Base-by-base conservation (phyloP, 257 asterid species). In the Nicotiana sylvestris region DNA sequence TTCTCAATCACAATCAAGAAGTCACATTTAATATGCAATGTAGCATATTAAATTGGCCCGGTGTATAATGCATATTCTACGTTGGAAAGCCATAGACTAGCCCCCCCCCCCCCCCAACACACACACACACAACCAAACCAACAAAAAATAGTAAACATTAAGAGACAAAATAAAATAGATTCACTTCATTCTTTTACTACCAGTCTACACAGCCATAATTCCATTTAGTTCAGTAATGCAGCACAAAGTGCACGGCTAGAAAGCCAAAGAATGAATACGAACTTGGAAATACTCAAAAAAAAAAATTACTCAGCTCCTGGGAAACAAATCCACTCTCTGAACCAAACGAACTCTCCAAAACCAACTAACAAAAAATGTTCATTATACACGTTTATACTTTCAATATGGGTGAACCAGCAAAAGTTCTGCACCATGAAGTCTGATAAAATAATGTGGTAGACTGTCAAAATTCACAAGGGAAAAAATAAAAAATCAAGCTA, bases 331-430 rank as follows among this genome's bases (percentile, higher is more conserved):
- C 60, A 43, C 7, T 12, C 60, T 43, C 55, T 37, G 29, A 61
- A 39, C n/a, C 74, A 51, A 51, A 62, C 37, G 5, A 33, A 9
- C 70, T 65, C 69, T 83, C 85, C 53, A 82, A 56, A 56, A 82
- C 60, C 74, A 76, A 33, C 83, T 35, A 27, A 61, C 25, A 12
- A 79, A 76, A 77, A 78, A 74, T 66, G 78, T n/a, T 60, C 79
- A 57, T 83, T 76, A 64, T 87, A 83, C 86, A 85, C 77, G 76
- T 82, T 82, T 87, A 87, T 87, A 87, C 77, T 78, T 77, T 61
- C 66, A 78, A 66, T 64, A 81, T 60, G 65, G 78, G 69, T 74
- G 81, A 39, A 81, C 79, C 53, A 64, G 60, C 25, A 84, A 84
- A 79, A 76, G 60, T 76, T 49, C 4, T 76, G 25, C 79, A 46